A percentile compares a stretch with the other conserved stretches of the same genome.
Conservation (phyloP, 495 filamentous ascomycete species). For the Evernia prunastri region DNA sequence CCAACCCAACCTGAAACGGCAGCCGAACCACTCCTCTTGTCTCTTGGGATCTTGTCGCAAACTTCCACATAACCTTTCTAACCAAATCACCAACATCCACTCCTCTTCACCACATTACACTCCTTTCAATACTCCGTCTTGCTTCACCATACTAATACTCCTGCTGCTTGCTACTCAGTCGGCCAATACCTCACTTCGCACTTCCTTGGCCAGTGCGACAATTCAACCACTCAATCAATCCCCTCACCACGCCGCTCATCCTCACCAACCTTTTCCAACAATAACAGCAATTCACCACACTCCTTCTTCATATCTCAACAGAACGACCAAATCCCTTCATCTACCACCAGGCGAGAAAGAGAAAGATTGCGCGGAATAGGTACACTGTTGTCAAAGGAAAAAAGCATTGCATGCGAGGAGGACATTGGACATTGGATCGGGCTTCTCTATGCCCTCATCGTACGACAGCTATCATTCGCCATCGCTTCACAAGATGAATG, state of each 20-base stretch:
- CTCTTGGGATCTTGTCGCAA: no score
- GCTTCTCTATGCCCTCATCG: conserved; percentile 29
- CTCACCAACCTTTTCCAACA: conserved; percentile 7
- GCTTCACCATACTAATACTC: conserved; percentile 25
- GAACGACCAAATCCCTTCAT: background rate
- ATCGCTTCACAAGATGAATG: conserved; percentile 78
- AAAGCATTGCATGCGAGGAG: background rate
- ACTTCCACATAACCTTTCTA: conserved; percentile 8
- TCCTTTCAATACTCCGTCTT: conserved; percentile 22
- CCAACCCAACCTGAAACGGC: conserved; percentile 15
- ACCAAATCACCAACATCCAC: conserved; percentile 15
- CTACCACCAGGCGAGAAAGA: background rate
- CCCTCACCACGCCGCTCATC: conserved; percentile 7
- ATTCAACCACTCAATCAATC: conserved; percentile 2
- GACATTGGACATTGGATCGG: conserved; percentile 6
- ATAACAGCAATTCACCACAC: no score
- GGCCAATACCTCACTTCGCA: conserved; percentile 20
- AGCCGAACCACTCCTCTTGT: conserved; percentile 12
- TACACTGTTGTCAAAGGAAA: background rate
- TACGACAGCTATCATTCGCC: conserved; percentile 49
- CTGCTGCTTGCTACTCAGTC: conserved; percentile 29
- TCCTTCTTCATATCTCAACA: conserved; percentile 9
- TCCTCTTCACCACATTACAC: conserved; percentile 26
- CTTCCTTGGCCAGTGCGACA: conserved; percentile 22
- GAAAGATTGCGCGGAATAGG: background rate